Base-by-base conservation (phyloP, 768 basidiomycete genomes). In the Phylloporus rhodoxanthus region DNA sequence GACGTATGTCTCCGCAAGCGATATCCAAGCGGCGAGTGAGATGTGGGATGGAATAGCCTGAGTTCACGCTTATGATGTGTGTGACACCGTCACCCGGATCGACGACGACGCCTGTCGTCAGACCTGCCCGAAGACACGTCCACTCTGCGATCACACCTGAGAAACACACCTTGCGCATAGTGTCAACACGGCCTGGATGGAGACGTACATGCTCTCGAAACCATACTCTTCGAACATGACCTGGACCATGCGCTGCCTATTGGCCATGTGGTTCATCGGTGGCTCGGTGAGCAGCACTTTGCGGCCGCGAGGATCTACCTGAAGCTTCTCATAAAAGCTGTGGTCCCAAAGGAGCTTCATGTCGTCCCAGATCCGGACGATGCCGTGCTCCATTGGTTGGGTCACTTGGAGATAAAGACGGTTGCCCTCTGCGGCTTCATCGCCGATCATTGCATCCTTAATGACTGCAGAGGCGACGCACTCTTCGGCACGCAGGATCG, bases 181-280 rank as follows among this genome's bases (percentile, higher is more conserved):
- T 4, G 96, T 99, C 70, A 99, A 74, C 44, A 99, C 96, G 4
- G 96, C 96, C 72, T 99, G 96, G 52, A 99, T 97, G 19, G 96
- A 96, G 2, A 99, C 85, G 68, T 98, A 98, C 50, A 98, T 91
- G 0, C 91, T 91, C 15, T 84, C 83, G 61, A 98, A 97, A 3
- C 91, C 91, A 68, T 97, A 99, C 55, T 95, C 89, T 73, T 98
- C 96, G 65, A 98, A 97, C 96, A 99, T 99, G 63, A 97, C 91
- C 69, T 98, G 87, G 49, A 84, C 86, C 93, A 99, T 97, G 67
- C 79, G 75, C 68, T 93, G 85, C 61, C 96, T 70, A 70, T 99
- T 98, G 55, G 71, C 85, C 64, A 84, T 91, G 3, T 95, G 96
- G 70, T 98, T 98, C 96, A 98, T 98, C 26, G 96, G 96, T 15